These are phyloP conservation scores for Meredithiella fracta DNA, from an alignment of 2,329 filamentous ascomycete species.

Conservation along the genomic window DNA sequence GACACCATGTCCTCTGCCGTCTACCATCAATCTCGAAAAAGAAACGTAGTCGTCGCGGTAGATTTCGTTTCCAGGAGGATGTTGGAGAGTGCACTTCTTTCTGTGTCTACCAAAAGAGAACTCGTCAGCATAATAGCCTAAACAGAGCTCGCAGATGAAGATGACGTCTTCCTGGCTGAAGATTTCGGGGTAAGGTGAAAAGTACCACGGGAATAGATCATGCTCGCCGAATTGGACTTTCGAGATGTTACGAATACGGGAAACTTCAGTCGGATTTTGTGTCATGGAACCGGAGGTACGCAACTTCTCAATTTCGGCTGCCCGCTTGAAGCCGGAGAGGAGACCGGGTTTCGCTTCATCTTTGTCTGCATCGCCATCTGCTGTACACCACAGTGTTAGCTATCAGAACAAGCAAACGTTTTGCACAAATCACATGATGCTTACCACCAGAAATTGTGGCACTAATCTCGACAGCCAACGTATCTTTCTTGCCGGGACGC, in stretches of 20 bases:
- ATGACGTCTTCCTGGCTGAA: conserved; percentile 82
- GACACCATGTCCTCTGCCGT: conserved; percentile 87
- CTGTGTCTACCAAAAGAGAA: conserved; percentile 76
- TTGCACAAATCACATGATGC: not conserved
- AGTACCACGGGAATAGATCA: conserved; percentile 96
- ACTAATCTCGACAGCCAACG: conserved; percentile 34
- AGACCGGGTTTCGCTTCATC: conserved; percentile 16
- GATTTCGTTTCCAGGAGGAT: conserved; percentile 94
- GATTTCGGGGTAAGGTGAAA: conserved; percentile 83
- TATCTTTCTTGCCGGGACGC: conserved; percentile 37
- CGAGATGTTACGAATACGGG: conserved; percentile 84
- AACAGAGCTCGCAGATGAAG: conserved; percentile 94
- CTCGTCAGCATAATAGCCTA: conserved; percentile 73
- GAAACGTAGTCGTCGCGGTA: conserved; percentile 88
- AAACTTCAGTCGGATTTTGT: conserved; percentile 92
- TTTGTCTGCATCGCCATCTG: conserved; percentile 36
- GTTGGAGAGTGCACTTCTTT: conserved; percentile 73
- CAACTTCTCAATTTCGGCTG: conserved; percentile 92
- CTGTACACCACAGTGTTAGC: not conserved
- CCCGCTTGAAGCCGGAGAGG: conserved; percentile 47
- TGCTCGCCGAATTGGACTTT: conserved; percentile 86
- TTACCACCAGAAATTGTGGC: conserved; percentile 24
- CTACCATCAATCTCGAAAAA: conserved; percentile 97
- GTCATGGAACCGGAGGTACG: conserved; percentile 95
- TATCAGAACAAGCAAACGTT: not conserved